Evolutionary conservation across 2,329 filamentous ascomycete genomes (phyloP), one percentile per base, ranked within the genome.

Genomic region (Davidsoniella neocaledoniae): DNA sequence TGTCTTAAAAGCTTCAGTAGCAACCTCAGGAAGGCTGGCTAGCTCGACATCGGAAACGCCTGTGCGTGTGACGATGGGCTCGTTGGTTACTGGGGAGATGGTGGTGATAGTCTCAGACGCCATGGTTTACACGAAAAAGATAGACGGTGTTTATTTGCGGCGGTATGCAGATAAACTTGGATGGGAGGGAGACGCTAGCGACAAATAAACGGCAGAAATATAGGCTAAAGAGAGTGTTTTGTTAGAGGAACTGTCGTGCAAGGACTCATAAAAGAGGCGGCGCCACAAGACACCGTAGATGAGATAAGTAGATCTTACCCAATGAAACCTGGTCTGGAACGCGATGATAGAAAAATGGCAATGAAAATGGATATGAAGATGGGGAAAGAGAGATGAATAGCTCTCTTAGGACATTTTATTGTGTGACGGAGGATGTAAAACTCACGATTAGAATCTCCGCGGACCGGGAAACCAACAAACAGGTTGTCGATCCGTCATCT

Each of bases 1-100:
- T 46, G 74, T 76, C 55, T 80, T 66, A 66, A 94, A 95, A 6
- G 86, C 85, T 56, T 78, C 72, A 41, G 79, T 76, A 48, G 88
- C 82, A 53, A 74, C 73, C 57, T 77, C 71, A 48, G 87, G 81
- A n/a, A 95, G 69, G 51, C 73, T 66, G 46, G 80, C 70, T 46
- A 94, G 70, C 55, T 94, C 84, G 25, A 74, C 66, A 37, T 76
- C 66, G 42, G 84, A 81, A 56, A 83, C 72, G 57, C 85, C 86
- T 63, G 79, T 79, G 57, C 88, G 79, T 54, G 81, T 86, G 56
- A 94, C 65, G 63, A 96, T 77, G 51, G 83, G 73, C 68, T 88
- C 79, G 66, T 91, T 90, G 56, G 87, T 95, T 55, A 77, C 82
- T 51, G 90, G 90, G 2, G 90, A 96, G 65, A 95, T 88, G 56